phyloP scores from a whole-genome alignment of 2,329 filamentous ascomycete genomes.

The Pseudopithomyces maydicus region DNA sequence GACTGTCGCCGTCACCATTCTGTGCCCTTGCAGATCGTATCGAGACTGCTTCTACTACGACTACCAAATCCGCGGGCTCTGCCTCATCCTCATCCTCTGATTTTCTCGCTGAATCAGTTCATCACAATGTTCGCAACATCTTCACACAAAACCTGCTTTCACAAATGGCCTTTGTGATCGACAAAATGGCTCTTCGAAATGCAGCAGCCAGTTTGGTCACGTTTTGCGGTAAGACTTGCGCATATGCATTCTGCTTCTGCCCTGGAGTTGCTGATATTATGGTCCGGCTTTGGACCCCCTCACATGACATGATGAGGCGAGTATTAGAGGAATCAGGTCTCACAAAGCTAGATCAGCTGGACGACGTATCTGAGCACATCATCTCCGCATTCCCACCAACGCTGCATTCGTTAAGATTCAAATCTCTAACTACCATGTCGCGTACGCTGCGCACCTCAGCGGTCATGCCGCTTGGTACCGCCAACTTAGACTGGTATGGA shows the following conservation, averaged over 20 bases:
- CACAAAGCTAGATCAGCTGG: slow-evolving; percentile 56
- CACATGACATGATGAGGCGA: slow-evolving; percentile 70
- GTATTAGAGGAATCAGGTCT: slow-evolving; percentile 72
- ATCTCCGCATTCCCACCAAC: slow-evolving; percentile 71
- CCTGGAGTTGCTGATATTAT: slow-evolving; percentile 84
- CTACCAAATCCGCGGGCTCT: slow-evolving; percentile 62
- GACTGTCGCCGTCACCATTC: slow-evolving; percentile 71
- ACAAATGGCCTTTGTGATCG: slow-evolving; percentile 85
- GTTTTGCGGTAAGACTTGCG: slow-evolving; percentile 88
- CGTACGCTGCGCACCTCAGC: slow-evolving; percentile 68
- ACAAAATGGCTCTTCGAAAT: slow-evolving; percentile 82
- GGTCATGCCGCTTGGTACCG: slow-evolving; percentile 69
- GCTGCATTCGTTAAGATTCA: slow-evolving; percentile 65
- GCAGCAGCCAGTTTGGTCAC: slow-evolving; percentile 70
- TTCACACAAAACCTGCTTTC: slow-evolving; percentile 81
- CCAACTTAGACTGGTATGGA: slow-evolving; percentile 81
- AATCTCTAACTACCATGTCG: slow-evolving; percentile 64
- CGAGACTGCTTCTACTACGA: slow-evolving; percentile 49
- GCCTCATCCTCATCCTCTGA: slow-evolving; percentile 65
- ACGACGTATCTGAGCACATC: slow-evolving; percentile 63
- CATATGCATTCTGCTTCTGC: slow-evolving; percentile 92
- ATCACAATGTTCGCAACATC: slow-evolving; percentile 87
- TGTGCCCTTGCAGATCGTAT: slow-evolving; percentile 65
- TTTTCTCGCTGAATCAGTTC: slow-evolving; percentile 75
- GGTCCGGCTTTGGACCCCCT: slow-evolving; percentile 78